Conservation (phyloP, 2,329 filamentous ascomycete genomes). For the Colletotrichum cereale region DNA sequence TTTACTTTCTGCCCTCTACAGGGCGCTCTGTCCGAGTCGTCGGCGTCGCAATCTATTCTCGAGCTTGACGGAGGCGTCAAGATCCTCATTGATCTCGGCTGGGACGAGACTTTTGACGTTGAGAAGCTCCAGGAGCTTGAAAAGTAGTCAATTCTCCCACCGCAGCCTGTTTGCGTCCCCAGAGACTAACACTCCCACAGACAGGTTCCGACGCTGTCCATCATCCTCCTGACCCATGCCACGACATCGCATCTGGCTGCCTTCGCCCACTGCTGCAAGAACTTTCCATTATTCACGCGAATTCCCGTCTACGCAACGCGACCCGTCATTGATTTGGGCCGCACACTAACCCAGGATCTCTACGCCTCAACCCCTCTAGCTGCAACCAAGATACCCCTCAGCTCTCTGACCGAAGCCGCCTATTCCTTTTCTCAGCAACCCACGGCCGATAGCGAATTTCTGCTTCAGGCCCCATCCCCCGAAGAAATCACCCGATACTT, state of each 20-base stretch:
- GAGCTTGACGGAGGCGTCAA: conserved; percentile 98
- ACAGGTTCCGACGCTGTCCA: conserved; percentile 90
- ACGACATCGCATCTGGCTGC: conserved; percentile 92
- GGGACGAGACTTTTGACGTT: conserved; percentile 92
- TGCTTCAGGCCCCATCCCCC: conserved; percentile 77
- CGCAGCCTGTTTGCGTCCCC: not conserved
- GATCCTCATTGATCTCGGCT: conserved; percentile 92
- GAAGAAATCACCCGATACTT: conserved; percentile 96
- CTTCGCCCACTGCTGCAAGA: conserved; percentile 96
- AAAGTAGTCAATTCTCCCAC: conserved; percentile 70
- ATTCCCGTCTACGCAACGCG: conserved; percentile 95
- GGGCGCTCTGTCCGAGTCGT: conserved; percentile 88
- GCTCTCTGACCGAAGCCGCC: conserved; percentile 75
- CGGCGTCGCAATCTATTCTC: conserved; percentile 92
- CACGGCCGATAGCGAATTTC: conserved; percentile 65
- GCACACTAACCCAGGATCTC: conserved; percentile 90
- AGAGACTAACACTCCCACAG: conserved; percentile 58
- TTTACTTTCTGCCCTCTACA: conserved; percentile 96
- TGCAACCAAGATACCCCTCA: conserved; percentile 82
- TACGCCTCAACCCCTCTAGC: conserved; percentile 92
- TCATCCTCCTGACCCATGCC: conserved; percentile 94
- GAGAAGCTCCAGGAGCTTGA: conserved; percentile 88
- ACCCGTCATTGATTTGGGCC: conserved; percentile 92
- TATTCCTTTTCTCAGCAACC: conserved; percentile 67
- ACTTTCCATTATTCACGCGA: conserved; percentile 90